phyloP scores from a whole-genome alignment of 345 rosid species.

The Nasturtium officinale region DNA sequence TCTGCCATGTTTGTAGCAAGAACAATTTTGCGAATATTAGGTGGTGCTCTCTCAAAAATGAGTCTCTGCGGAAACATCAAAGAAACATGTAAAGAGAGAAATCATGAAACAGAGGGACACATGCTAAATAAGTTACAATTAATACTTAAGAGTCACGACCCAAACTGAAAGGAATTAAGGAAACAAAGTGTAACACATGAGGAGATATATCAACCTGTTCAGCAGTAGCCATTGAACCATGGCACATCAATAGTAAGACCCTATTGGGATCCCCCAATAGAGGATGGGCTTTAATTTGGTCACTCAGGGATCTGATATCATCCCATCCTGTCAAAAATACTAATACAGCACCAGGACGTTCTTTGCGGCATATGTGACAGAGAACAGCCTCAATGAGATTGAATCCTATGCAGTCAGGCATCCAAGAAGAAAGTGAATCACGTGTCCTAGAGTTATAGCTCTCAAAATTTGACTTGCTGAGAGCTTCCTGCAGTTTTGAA shows the following conservation, averaged over 20 bases:
- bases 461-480: conserved; percentile 81
- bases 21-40: conserved; percentile 80
- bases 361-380: conserved; percentile 96
- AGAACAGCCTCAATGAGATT: conserved; percentile 94
- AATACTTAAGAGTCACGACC: background rate
- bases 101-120: conserved; percentile 9
- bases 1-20: conserved; percentile 99
- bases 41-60: conserved; percentile 83
- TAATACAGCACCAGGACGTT: conserved; percentile 87
- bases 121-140: background rate
- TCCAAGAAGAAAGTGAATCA: conserved; percentile 89
- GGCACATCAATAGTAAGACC: conserved; percentile 83
- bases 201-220: conserved; percentile 66
- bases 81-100: conserved; percentile 10
- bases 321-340: conserved; percentile 99
- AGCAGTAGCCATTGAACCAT: conserved; percentile 98
- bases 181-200: conserved; percentile 11
- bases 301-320: conserved; percentile 87
- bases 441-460: conserved; percentile 79
- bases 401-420: conserved; percentile 92
- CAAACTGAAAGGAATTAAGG: conserved; percentile 14
- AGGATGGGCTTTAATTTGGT: conserved; percentile 96
- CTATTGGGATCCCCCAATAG: conserved; percentile 98
- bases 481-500: conserved; percentile 73
- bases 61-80: conserved; percentile 63